These are phyloP conservation scores for Gynandropsis gynandra DNA, from an alignment of 345 rosid genomes.

Conservation along the genomic window DNA sequence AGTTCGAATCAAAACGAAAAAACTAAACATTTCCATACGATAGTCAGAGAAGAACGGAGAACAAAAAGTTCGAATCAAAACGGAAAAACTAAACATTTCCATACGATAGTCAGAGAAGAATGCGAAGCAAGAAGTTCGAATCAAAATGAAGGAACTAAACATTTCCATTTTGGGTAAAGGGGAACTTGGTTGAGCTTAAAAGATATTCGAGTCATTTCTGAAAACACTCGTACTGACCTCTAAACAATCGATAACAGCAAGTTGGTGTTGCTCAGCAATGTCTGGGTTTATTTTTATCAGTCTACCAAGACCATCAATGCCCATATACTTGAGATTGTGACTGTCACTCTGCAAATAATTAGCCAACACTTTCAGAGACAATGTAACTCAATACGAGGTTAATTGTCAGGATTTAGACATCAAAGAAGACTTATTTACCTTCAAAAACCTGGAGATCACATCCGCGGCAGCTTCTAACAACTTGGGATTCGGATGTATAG, in stretches of 20 bases:
- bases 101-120: too few relatives aligned
- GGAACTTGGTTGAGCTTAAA: too few relatives aligned
- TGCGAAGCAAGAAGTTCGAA: too few relatives aligned
- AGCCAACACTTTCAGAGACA: constrained; percentile 7
- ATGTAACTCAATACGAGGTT: constrained; percentile 4
- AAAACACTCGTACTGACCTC: constrained; percentile 50
- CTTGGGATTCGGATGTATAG: constrained; percentile 74
- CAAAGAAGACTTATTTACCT: constrained; percentile 50
- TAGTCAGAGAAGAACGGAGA: too few relatives aligned
- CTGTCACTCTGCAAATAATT: constrained; percentile 74
- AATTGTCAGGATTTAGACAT: too few relatives aligned
- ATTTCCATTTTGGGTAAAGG: too few relatives aligned
- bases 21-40: too few relatives aligned
- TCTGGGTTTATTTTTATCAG: constrained; percentile 87
- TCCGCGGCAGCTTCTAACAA: constrained; percentile 86
- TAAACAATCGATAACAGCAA: constrained; percentile 97
- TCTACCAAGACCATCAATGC: constrained; percentile 90
- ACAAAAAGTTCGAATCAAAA: too few relatives aligned
- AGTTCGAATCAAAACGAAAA: neutral
- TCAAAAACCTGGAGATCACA: constrained; percentile 75
- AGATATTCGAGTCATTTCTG: too few relatives aligned
- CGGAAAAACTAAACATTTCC: too few relatives aligned
- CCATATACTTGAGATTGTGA: constrained; percentile 95
- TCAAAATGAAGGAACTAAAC: too few relatives aligned
- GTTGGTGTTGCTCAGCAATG: constrained; percentile 93